Percentiles rank a stretch among this genome's conserved stretches.
phyloP scores from a whole-genome alignment of 257 asterid genomes.

The Solanum okadae region DNA sequence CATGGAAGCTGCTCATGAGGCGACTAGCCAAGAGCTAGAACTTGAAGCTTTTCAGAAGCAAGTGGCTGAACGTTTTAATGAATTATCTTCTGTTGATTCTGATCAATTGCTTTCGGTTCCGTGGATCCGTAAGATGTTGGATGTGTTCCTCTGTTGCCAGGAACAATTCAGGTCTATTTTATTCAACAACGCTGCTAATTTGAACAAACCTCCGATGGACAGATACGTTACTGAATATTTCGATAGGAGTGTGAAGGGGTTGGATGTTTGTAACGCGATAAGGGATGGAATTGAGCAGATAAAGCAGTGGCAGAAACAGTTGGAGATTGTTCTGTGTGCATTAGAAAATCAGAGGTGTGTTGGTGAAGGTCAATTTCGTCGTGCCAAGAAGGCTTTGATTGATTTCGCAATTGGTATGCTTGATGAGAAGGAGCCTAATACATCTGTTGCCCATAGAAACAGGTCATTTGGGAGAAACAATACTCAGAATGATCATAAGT shows the following conservation, averaged over 20 bases:
- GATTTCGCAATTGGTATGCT: constrained; percentile 82
- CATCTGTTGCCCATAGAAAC: constrained; percentile 51
- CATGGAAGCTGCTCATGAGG: constrained; percentile 50
- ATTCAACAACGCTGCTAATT: constrained; percentile 21
- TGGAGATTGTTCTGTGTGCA: constrained; percentile 76
- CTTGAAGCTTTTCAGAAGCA: constrained; percentile 58
- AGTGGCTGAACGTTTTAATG: constrained; percentile 50
- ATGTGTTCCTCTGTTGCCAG: constrained; percentile 61
- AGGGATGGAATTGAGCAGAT: constrained; percentile 91
- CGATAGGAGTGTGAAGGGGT: constrained; percentile 74
- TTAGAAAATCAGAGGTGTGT: constrained; percentile 53
- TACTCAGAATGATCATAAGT: constrained; percentile 26
- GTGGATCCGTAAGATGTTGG: constrained; percentile 73
- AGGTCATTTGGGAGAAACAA: constrained; percentile 69
- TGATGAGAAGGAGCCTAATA: constrained; percentile 51
- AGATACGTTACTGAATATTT: constrained; percentile 47
- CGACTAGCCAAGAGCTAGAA: constrained; percentile 34
- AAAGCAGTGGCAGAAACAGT: constrained; percentile 77
- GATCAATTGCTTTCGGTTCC: constrained; percentile 52
- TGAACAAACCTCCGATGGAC: constrained; percentile 63
- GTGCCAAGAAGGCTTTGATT: constrained; percentile 65
- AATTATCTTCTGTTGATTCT: constrained; percentile 25
- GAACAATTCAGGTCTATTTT: constrained; percentile 64
- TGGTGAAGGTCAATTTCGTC: constrained; percentile 90
- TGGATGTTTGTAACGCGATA: constrained; percentile 89